Evolutionary conservation across 768 basidiomycete genomes (phyloP), one percentile per base, ranked within the genome.

Genomic region (Dendrothele bispora): DNA sequence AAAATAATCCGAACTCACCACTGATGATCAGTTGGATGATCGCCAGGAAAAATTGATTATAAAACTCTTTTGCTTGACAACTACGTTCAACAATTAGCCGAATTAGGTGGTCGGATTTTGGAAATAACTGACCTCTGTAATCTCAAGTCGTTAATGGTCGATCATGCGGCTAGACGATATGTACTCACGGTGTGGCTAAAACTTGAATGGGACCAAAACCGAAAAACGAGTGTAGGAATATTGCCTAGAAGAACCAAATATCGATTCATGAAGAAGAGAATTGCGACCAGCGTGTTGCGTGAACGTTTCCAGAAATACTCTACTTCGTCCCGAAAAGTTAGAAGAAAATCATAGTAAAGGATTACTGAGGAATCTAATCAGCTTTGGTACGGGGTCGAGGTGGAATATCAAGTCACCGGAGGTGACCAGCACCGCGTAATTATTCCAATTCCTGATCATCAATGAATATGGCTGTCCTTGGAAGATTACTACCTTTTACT

Each of bases 181-280:
- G 15, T n/a, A 5, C 10, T 18, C 3, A 7, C n/a, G 18, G 14
- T 6, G n/a, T n/a, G n/a, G n/a, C n/a, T 27, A 20, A 27, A 39
- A 7, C 30, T 17, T 17, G n/a, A 28, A n/a, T n/a, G n/a, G n/a
- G 35, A 18, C 37, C 46, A 39, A 20, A 47, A 47, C 14, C 15
- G n/a, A 7, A 47, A 27, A 11, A 39, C n/a, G 18, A 49, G 11
- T n/a, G 42, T 32, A 2, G 48, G 40, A 4, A 49, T 17, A 32
- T 43, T 24, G n/a, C 39, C 41, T 14, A 49, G 22, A 7, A 49
- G 48, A 20, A 35, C 14, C 22, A 49, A 17, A 14, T 49, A 49
- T 24, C 48, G 48, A 5, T 41, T 40, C 21, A 49, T 17, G 40
- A 20, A 49, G 25, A 49, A 49, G 17, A 49, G 41, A 5, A 49